These are phyloP conservation scores for Candida insectalens DNA, from an alignment of 805 yeast genomes.

Conservation along the genomic window DNA sequence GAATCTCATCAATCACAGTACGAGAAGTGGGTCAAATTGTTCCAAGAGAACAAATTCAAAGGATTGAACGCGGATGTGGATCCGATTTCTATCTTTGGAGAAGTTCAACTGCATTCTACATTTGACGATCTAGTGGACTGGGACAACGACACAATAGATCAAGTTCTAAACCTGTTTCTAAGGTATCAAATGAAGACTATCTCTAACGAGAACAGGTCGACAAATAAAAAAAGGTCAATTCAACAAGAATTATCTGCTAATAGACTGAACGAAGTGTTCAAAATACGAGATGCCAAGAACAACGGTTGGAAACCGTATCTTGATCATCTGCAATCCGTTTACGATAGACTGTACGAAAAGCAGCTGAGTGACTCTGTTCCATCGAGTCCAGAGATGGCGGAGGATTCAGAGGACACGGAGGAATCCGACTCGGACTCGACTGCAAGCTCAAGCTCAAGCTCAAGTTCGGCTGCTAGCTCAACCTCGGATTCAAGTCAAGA, in stretches of 20 bases:
- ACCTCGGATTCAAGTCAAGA: too few relatives aligned
- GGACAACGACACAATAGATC: conserved; percentile 34
- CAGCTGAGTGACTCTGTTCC: too few relatives aligned
- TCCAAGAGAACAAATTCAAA: conserved; percentile 3
- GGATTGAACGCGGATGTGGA: conserved; percentile 8
- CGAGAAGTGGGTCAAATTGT: conserved; percentile 20
- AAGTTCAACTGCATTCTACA: conserved; percentile 15
- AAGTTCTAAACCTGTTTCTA: conserved; percentile 43
- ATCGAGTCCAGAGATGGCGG: too few relatives aligned
- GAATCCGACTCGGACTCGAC: too few relatives aligned
- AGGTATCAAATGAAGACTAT: conserved; percentile 13
- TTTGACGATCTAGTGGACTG: conserved; percentile 33
- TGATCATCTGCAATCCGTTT: conserved; percentile 6
- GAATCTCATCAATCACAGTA: conserved; percentile 10
- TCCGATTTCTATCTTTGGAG: conserved; percentile 8
- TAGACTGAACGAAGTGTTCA: conserved; percentile 1
- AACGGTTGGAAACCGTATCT: conserved; percentile 3
- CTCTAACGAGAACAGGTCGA: conserved; percentile 1
- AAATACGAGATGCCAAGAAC: not conserved
- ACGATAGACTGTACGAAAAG: conserved; percentile 11
- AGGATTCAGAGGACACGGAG: too few relatives aligned
- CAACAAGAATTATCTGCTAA: not conserved
- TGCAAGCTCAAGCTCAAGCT: too few relatives aligned
- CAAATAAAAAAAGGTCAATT: not conserved
- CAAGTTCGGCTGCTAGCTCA: too few relatives aligned